Evolutionary conservation across 257 asterid species (phyloP).

Genomic region (Cynanchum wilfordii): DNA sequence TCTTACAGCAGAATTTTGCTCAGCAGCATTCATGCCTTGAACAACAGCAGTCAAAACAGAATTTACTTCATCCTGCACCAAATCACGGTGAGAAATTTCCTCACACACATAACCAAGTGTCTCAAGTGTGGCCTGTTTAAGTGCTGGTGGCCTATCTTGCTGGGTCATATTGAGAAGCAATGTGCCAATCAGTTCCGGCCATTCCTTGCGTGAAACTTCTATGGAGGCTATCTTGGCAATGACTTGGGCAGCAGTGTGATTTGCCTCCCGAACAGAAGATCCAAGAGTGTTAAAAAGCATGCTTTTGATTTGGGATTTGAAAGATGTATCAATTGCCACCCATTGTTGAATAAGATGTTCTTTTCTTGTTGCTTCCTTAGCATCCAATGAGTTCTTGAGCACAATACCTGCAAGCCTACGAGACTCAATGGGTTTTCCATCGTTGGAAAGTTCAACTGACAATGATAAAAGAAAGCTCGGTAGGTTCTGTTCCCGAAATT

Average conservation of each 20-base stretch:
- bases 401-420: constrained; percentile 85
- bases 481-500: constrained; percentile 67
- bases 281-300: constrained; percentile 60
- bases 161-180: constrained; percentile 68
- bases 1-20: constrained; percentile 55
- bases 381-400: constrained; percentile 77
- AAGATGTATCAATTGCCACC: constrained; percentile 49
- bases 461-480: constrained; percentile 64
- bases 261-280: constrained; percentile 59
- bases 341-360: constrained; percentile 59
- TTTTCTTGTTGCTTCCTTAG: constrained; percentile 63
- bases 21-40: constrained; percentile 76
- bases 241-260: constrained; percentile 79
- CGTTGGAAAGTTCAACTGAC: constrained; percentile 65
- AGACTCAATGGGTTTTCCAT: constrained; percentile 62
- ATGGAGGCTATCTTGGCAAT: constrained; percentile 80
- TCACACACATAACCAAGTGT: constrained; percentile 87
- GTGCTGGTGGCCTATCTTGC: constrained; percentile 47
- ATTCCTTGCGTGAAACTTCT: constrained; percentile 71
- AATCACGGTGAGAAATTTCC: constrained; percentile 72
- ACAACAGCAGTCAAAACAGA: constrained; percentile 77
- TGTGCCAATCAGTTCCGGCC: constrained; percentile 74
- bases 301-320: constrained; percentile 62
- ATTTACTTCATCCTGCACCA: constrained; percentile 76
- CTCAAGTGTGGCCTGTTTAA: constrained; percentile 79